Evolutionary conservation across 306 rosid species (phyloP).

Genomic region (Rubus idaeus): DNA sequence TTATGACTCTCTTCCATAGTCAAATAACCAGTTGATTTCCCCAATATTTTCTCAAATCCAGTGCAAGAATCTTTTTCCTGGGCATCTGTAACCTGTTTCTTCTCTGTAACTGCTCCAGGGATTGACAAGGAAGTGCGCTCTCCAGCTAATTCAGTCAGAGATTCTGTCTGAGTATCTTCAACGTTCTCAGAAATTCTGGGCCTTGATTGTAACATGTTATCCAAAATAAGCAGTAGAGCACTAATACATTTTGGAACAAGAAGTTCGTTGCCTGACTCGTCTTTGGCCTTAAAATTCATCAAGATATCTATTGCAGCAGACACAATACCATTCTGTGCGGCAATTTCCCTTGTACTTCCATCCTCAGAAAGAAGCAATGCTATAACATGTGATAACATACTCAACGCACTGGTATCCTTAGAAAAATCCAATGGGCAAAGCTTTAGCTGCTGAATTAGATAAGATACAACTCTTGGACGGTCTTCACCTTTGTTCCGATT

Average conservation of each 20-base stretch:
- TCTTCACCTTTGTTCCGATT: conserved; percentile 88
- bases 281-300: conserved; percentile 58
- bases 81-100: conserved; percentile 38
- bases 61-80: conserved; percentile 48
- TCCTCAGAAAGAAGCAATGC: conserved; percentile 92
- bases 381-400: conserved; percentile 76
- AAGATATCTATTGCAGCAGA: conserved; percentile 68
- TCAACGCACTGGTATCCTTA: conserved; percentile 65
- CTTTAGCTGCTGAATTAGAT: conserved; percentile 92
- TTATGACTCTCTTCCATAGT: conserved; percentile 74
- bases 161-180: conserved; percentile 59
- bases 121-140: conserved; percentile 51
- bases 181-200: conserved; percentile 55
- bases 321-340: conserved; percentile 76
- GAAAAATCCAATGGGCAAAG: conserved; percentile 78
- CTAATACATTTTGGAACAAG: conserved; percentile 73
- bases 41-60: conserved; percentile 67
- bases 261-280: conserved; percentile 60
- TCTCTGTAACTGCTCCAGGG: conserved; percentile 42
- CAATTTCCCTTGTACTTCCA: conserved; percentile 75
- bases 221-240: conserved; percentile 88
- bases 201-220: conserved; percentile 82
- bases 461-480: conserved; percentile 78
- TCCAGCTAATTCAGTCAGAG: conserved; percentile 52
- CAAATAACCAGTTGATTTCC: conserved; percentile 83